Base-by-base conservation (phyloP, 1,139 yeast species). In the Pichiaceae sp. region DNA sequence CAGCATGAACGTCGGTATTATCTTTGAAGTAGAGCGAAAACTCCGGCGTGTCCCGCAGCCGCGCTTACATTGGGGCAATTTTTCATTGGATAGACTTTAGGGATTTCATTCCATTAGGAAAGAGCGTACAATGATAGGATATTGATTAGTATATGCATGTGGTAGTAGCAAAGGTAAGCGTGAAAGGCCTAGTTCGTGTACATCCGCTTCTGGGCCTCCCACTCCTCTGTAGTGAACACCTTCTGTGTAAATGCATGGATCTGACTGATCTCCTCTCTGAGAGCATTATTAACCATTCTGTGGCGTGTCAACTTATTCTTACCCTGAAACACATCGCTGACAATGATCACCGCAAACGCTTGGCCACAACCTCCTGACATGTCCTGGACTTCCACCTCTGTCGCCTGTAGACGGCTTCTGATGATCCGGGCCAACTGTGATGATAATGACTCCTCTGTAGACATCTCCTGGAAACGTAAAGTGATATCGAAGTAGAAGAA, bases 181-280 rank as follows among this genome's bases (percentile, higher is more conserved):
- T n/a, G n/a, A n/a, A n/a, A n/a, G n/a, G n/a, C n/a, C n/a, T n/a
- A 21, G 24, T 21, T 21, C 7, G 24, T 7, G 39, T 46, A 51
- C 39, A 60, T 29, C 34, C 47, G 48, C 42, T 55, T 55, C 38
- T 55, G 59, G 32, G 49, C 50, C 23, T 63, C 63, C 87, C 89
- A 83, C 56, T 83, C 94, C 21, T 71, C 78, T 2, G 73, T 71
- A 0, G 93, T 81, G 49, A 73, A 78, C 17, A 86, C 81, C 61
- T 85, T 87, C 53, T 91, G 96, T 1, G 96, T 86, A 57, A 91
- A 93, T 0, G 98, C 98, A 61, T 91, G 98, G 32, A 91, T 87
- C 4, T 70, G 63, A 1, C 85, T 80, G 32, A 91, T 85, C 55
- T 89, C 96, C 15, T 80, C 86, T 52, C 78, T 79, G 43, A 91